phyloP scores from a whole-genome alignment of 805 yeast genomes.

The Wickerhamomyces rabaulensis region DNA sequence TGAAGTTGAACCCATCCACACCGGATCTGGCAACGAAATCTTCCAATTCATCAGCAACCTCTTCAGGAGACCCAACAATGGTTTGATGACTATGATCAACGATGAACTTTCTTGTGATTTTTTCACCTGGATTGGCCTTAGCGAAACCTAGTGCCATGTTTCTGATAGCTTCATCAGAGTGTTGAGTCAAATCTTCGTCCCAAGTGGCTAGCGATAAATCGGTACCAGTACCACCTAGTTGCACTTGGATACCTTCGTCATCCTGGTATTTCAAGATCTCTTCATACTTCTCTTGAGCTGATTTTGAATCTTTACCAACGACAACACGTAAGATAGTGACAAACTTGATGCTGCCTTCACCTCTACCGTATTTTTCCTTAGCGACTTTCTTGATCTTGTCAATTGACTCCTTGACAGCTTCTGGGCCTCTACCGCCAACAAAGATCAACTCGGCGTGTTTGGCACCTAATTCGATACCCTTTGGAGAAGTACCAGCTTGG shows the following conservation, averaged over 20 bases:
- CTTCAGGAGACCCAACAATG: slow-evolving; percentile 8
- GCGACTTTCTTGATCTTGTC: slow-evolving; percentile 30
- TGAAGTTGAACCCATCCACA: slow-evolving; percentile 37
- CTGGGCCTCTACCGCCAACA: slow-evolving; percentile 31
- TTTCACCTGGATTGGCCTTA: slow-evolving; percentile 2
- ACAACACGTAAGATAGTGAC: slow-evolving; percentile 32
- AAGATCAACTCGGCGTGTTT: slow-evolving; percentile 38
- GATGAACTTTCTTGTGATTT: slow-evolving; percentile 2
- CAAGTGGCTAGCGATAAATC: slow-evolving; percentile 29
- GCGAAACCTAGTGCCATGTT: slow-evolving; percentile 17
- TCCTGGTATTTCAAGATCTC: slow-evolving; percentile 29
- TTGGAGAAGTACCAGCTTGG: slow-evolving; percentile 39
- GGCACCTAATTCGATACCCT: slow-evolving; percentile 37
- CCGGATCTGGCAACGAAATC: slow-evolving; percentile 34
- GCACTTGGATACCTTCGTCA: slow-evolving; percentile 37
- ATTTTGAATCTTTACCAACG: slow-evolving; percentile 34
- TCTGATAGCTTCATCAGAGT: slow-evolving; percentile 6
- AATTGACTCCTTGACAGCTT: slow-evolving; percentile 25
- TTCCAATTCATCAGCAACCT: slow-evolving; percentile 35
- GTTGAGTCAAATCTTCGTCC: slow-evolving; percentile 8
- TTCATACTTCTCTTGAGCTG: slow-evolving; percentile 32
- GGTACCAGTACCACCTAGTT: slow-evolving; percentile 37
- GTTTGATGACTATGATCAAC: slow-evolving; percentile 1
- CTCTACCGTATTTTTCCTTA: slow-evolving; percentile 28
- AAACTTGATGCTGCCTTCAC: slow-evolving; percentile 33